Conservation (phyloP, 1,284 basidiomycete genomes). For the Exobasidium rhododendri region DNA sequence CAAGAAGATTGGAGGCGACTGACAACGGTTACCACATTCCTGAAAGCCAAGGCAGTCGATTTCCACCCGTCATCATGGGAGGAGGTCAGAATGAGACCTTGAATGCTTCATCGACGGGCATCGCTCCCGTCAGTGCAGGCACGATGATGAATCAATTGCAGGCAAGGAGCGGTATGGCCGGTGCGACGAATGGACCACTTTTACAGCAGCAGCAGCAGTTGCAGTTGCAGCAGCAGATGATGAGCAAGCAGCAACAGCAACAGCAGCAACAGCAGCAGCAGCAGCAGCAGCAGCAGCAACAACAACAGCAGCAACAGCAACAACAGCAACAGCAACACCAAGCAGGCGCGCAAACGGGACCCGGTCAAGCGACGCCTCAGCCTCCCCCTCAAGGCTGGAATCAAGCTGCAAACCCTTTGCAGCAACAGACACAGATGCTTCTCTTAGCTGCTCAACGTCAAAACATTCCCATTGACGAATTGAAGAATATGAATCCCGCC, state of each 20-base stretch:
- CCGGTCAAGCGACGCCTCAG: background rate
- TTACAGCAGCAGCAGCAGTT: slow-evolving; percentile 12
- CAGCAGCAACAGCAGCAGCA: slow-evolving; percentile 17
- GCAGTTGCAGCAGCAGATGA: slow-evolving; percentile 5
- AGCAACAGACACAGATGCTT: slow-evolving; percentile 49
- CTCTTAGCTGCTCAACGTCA: slow-evolving; percentile 42
- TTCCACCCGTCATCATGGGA: slow-evolving; percentile 32
- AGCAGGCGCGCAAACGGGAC: background rate
- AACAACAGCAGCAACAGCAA: slow-evolving; percentile 16
- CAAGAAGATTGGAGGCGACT: slow-evolving; percentile 26
- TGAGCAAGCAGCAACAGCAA: no score
- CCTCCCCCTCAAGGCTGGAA: slow-evolving; percentile 21
- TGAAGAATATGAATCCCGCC: slow-evolving; percentile 46
- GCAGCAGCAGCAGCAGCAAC: slow-evolving; percentile 8
- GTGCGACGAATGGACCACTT: background rate
- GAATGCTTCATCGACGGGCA: background rate
- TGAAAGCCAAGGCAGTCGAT: slow-evolving; percentile 15
- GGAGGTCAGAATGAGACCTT: background rate
- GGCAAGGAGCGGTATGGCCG: background rate
- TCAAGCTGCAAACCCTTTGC: slow-evolving; percentile 5
- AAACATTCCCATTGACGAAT: slow-evolving; percentile 46
- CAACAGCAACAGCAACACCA: slow-evolving; percentile 23
- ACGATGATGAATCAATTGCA: background rate
- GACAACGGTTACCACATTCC: slow-evolving; percentile 10
- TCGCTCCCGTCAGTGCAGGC: background rate